phyloP scores from a whole-genome alignment of 23 red algal species.

The Gracilaria gracilis region DNA sequence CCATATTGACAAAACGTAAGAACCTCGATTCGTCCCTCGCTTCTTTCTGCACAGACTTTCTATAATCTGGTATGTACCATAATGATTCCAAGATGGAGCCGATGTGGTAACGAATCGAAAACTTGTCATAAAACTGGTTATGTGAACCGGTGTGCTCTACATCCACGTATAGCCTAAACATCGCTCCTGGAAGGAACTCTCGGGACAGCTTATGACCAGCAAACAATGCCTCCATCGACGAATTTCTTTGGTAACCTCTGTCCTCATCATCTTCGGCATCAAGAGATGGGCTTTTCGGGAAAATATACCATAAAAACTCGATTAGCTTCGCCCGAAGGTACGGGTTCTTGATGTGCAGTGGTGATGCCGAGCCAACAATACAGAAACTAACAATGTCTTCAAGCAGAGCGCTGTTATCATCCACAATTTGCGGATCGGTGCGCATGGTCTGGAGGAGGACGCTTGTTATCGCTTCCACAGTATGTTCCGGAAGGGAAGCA shows the following conservation, averaged over 20 bases:
- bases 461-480: slow-evolving; percentile 84
- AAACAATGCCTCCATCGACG: slow-evolving; percentile 82
- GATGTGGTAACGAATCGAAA: slow-evolving; percentile 92
- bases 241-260: slow-evolving; percentile 30
- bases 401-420: slow-evolving; percentile 61
- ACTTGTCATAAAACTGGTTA: slow-evolving; percentile 99
- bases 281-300: slow-evolving; percentile 47
- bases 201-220: slow-evolving; percentile 59
- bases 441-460: slow-evolving; percentile 66
- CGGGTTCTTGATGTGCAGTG: slow-evolving; percentile 91
- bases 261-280: slow-evolving; percentile 59
- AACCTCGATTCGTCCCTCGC: slow-evolving; percentile 80
- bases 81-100: slow-evolving; percentile 80
- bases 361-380: slow-evolving; percentile 72
- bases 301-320: slow-evolving; percentile 82
- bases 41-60: slow-evolving; percentile 71
- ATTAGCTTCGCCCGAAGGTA: slow-evolving; percentile 89
- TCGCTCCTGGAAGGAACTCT: slow-evolving; percentile 79
- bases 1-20: slow-evolving; percentile 95
- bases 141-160: slow-evolving; percentile 95
- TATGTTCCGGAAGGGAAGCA: slow-evolving; percentile 85
- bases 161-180: slow-evolving; percentile 97
- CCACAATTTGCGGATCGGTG: slow-evolving; percentile 63
- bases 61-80: slow-evolving; percentile 90
- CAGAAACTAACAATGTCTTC: slow-evolving; percentile 84